phyloP scores from a whole-genome alignment of 2,329 filamentous ascomycete genomes.

The Metarhizium brunneum region DNA sequence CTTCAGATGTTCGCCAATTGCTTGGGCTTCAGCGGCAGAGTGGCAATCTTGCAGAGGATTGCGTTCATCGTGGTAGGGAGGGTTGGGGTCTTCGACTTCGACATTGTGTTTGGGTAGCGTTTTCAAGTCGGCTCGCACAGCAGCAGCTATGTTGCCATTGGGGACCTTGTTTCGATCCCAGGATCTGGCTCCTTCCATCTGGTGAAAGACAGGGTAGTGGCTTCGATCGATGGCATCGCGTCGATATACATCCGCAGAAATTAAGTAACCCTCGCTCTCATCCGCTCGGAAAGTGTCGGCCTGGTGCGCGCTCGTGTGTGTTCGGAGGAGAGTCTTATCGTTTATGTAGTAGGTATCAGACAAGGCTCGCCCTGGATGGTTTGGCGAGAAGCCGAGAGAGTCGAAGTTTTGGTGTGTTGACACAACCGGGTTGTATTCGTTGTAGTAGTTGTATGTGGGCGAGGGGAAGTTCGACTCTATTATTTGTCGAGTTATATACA shows the following conservation, averaged over 20 bases:
- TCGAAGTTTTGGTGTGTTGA: conserved; percentile 87
- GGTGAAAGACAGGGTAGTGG: conserved; percentile 96
- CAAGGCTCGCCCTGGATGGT: conserved; percentile 78
- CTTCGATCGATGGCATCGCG: conserved; percentile 90
- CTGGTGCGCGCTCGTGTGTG: conserved; percentile 92
- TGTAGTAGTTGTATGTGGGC: conserved; percentile 67
- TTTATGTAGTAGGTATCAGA: conserved; percentile 98
- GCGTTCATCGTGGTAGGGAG: conserved; percentile 62
- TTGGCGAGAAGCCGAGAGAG: conserved; percentile 79
- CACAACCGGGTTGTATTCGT: conserved; percentile 73
- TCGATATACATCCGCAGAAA: conserved; percentile 91
- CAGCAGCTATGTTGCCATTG: conserved; percentile 48
- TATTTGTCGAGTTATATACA: conserved; percentile 82
- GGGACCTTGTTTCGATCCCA: conserved; percentile 65
- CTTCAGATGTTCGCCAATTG: conserved; percentile 79
- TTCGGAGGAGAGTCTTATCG: conserved; percentile 71
- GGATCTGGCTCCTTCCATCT: conserved; percentile 91
- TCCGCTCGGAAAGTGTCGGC: conserved; percentile 69
- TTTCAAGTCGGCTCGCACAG: conserved; percentile 62
- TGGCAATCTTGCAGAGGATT: conserved; percentile 76
- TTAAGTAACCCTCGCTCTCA: conserved; percentile 70
- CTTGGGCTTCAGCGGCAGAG: conserved; percentile 66
- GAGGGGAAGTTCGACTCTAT: conserved; percentile 81
- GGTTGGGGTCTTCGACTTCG: conserved; percentile 74
- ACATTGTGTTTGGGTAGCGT: conserved; percentile 65